Conservation (phyloP, 495 filamentous ascomycete genomes). For the Hypoxylon cercidicola region DNA sequence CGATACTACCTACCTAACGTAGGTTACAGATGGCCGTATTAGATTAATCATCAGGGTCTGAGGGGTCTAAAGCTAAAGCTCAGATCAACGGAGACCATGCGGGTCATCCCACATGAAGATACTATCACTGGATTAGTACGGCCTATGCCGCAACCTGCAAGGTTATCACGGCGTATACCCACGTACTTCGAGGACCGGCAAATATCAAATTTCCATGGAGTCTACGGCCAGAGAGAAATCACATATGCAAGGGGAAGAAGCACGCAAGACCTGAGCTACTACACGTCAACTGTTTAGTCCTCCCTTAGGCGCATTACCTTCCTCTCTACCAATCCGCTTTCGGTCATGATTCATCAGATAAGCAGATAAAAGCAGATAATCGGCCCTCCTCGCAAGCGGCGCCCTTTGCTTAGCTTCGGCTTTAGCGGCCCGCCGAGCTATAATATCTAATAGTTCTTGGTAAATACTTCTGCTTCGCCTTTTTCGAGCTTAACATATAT, state of each 20-base stretch:
- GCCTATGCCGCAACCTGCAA: slow-evolving; percentile 23
- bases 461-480: slow-evolving; percentile 14
- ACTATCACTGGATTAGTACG: slow-evolving; percentile 35
- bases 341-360: slow-evolving; percentile 47
- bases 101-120: slow-evolving; percentile 42
- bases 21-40: slow-evolving; percentile 2
- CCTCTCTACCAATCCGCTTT: slow-evolving; percentile 33
- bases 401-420: slow-evolving; percentile 26
- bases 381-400: slow-evolving; percentile 37
- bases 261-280: slow-evolving; percentile 38
- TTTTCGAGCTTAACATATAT: slow-evolving; percentile 1
- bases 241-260: slow-evolving; percentile 34
- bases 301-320: slow-evolving; percentile 22
- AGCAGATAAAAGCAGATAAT: slow-evolving; percentile 43
- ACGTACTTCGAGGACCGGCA: no score
- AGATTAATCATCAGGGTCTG: slow-evolving; percentile 12
- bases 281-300: slow-evolving; percentile 32
- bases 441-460: slow-evolving; percentile 22
- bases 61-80: slow-evolving; percentile 14
- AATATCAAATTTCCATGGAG: no score
- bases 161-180: slow-evolving; percentile 2
- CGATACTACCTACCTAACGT: slow-evolving; percentile 29
- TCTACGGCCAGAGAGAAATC: not conserved
- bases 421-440: slow-evolving; percentile 29
- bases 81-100: slow-evolving; percentile 31